These are phyloP conservation scores for Globisporangium mamillatum DNA, from an alignment of 352 stramenopile species.

Conservation along the genomic window DNA sequence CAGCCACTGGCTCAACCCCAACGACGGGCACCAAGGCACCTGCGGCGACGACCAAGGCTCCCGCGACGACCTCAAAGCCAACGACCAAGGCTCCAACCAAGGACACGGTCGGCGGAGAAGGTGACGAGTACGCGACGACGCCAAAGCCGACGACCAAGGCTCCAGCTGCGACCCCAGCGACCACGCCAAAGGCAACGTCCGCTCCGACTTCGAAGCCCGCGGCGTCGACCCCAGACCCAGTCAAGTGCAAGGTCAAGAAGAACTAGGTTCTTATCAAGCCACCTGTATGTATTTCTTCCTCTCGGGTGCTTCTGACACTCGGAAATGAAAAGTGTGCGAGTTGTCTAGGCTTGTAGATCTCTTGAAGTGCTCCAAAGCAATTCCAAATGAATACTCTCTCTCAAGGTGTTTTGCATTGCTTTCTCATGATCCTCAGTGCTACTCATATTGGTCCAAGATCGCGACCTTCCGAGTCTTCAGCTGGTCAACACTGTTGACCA, in stretches of 20 bases:
- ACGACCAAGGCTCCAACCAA: slow-evolving; percentile 6
- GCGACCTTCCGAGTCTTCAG: neutral
- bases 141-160: slow-evolving; percentile 10
- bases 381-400: neutral
- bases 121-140: neutral
- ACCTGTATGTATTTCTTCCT: neutral
- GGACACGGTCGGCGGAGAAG: slow-evolving; percentile 1
- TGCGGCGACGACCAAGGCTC: neutral
- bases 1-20: neutral
- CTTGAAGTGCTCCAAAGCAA: neutral
- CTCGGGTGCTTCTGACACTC: neutral
- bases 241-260: slow-evolving; percentile 20
- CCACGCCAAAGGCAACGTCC: neutral
- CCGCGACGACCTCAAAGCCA: slow-evolving; percentile 1
- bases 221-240: neutral
- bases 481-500: neutral
- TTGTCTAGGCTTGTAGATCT: neutral
- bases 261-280: neutral
- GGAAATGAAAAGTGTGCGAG: neutral
- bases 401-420: neutral
- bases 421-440: neutral
- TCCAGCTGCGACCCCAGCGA: slow-evolving; percentile 6
- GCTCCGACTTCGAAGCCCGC: neutral
- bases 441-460: neutral
- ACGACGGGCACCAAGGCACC: neutral